These are phyloP conservation scores for Aspergillus taichungensis DNA, from an alignment of 495 filamentous ascomycete species.

Conservation along the genomic window DNA sequence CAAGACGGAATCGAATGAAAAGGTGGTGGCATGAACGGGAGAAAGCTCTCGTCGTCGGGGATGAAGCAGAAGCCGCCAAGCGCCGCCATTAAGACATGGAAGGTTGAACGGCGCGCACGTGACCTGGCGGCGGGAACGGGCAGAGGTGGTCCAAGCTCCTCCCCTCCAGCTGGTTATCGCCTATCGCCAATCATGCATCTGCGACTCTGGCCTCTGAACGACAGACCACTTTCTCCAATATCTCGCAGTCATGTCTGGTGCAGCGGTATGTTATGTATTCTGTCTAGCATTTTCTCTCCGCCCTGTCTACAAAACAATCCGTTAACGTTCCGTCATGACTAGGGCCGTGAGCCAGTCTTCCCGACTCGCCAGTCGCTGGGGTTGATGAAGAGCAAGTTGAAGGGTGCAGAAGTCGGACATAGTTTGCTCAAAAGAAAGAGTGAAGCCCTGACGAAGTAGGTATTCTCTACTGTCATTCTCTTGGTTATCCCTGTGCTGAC, in stretches of 20 bases:
- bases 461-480: conserved; percentile 2
- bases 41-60: conserved; percentile 20
- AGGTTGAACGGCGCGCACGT: conserved; percentile 23
- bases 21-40: conserved; percentile 21
- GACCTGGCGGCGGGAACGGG: conserved; percentile 6
- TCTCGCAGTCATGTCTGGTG: conserved; percentile 43
- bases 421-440: conserved; percentile 84
- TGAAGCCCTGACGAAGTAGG: conserved; percentile 82
- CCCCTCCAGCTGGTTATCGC: conserved; percentile 11
- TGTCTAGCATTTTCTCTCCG: background rate
- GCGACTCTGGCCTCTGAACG: conserved; percentile 6
- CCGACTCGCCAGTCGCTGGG: conserved; percentile 94
- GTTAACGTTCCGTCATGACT: conserved; percentile 2
- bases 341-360: conserved; percentile 80
- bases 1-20: conserved; percentile 21
- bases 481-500: conserved; percentile 8
- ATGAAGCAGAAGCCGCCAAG: conserved; percentile 9
- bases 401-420: conserved; percentile 88
- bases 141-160: conserved; percentile 22
- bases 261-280: conserved; percentile 38
- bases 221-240: conserved; percentile 8
- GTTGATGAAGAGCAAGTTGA: conserved; percentile 97
- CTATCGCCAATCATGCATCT: conserved; percentile 15
- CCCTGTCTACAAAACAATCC: background rate
- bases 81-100: conserved; percentile 13